phyloP scores from a whole-genome alignment of 345 rosid genomes.

The Passiflora organensis region DNA sequence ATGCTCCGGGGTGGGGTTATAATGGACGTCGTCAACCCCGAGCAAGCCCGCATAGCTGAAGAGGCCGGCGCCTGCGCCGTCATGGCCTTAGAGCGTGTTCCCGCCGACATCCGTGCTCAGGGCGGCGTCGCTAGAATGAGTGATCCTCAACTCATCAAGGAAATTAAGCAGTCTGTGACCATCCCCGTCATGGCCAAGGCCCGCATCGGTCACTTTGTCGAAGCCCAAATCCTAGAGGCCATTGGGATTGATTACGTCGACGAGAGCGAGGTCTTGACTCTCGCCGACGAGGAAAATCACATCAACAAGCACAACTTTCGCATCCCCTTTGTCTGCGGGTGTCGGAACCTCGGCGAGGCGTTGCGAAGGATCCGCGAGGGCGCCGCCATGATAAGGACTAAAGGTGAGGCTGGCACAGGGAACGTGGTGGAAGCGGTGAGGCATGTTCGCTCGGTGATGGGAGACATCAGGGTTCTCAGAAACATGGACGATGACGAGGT shows the following conservation, averaged over 20 bases:
- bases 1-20: conserved; percentile 29
- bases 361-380: conserved; percentile 69
- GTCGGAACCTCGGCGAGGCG: conserved; percentile 78
- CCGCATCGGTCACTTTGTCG: conserved; percentile 26
- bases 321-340: conserved; percentile 79
- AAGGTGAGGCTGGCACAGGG: conserved; percentile 85
- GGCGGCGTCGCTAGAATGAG: conserved; percentile 31
- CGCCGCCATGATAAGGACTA: conserved; percentile 81
- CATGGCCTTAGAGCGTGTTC: conserved; percentile 27
- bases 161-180: conserved; percentile 22
- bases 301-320: conserved; percentile 78
- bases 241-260: conserved; percentile 75
- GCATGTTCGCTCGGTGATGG: conserved; percentile 76
- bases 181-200: conserved; percentile 31
- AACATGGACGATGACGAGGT: conserved; percentile 83
- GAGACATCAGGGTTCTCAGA: conserved; percentile 48
- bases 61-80: conserved; percentile 29
- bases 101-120: conserved; percentile 25
- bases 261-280: conserved; percentile 72
- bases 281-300: conserved; percentile 70
- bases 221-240: conserved; percentile 26
- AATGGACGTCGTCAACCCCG: conserved; percentile 17
- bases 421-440: conserved; percentile 73
- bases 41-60: conserved; percentile 25
- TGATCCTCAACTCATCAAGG: conserved; percentile 28